Evolutionary conservation across 805 yeast genomes (phyloP), one percentile per base, ranked within the genome.

Genomic region (Metschnikowia henanensis): DNA sequence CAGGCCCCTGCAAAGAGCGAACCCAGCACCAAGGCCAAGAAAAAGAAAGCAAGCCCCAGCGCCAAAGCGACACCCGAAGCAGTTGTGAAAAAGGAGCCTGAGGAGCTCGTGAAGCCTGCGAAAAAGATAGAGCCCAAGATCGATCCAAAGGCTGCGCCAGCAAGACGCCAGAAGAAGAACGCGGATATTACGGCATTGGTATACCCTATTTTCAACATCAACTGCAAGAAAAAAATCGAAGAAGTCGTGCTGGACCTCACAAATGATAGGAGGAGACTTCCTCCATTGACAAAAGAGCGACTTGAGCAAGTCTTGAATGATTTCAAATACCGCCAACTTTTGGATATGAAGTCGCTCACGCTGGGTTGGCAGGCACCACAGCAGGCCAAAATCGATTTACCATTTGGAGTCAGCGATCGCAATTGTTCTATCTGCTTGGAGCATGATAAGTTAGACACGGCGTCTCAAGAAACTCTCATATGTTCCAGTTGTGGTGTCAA

Each of bases 401-500:
- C 51, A 15, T 50, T 39, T 20, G 30, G 41, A 10, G 44, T 39
- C 6, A 20, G 41, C 18, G 52, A 46, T 4, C 40, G 54, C 6
- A 41, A 49, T 10, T 86, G 94, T 57, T 75, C 81, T 35, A 78
- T 85, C 0, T 86, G 94, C 53, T 62, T 75, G 4, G 73, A 66
- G 9, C 40, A 52, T 5, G 73, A 68, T 10, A 58, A 62, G 4
- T 46, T 59, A 1, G 59, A 55, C 9, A 30, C 45, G 5, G 43
- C 59, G 4, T 25, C 38, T 1, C 52, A 66, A 3, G 75, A 72
- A 29, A 67, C 77, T 53, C 52, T 84, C 8, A 63, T 72, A 0
- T 89, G 96, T 60, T 56, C 70, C 2, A 68, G 72, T 22, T 90
- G 96, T 68, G 86, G 86, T 0, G 64, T 87, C 25, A 73, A 72